Base-by-base conservation (phyloP, 2,329 filamentous ascomycete genomes). In the Paraphaeosphaeria minitans region DNA sequence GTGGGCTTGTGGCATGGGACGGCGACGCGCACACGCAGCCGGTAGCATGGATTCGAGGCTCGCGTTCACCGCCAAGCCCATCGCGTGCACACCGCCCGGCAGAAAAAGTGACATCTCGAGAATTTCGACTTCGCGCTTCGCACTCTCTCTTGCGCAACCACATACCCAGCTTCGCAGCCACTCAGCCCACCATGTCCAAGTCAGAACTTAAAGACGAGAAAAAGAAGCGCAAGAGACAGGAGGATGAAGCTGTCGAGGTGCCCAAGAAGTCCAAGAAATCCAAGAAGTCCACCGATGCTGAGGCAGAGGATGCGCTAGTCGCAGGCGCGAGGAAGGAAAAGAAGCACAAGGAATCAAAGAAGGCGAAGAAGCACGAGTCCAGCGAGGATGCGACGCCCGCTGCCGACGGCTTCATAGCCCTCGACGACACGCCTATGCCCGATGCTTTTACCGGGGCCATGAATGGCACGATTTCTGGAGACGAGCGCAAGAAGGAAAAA, bases 151-250 rank as follows among this genome's bases (percentile, higher is more conserved):
- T 29, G 51, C 62, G 58, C 55, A 57, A 55, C 60, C 56, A 42
- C 49, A 56, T 41, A 51, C 43, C 59, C 59, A 56, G 6, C 29
- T 55, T 50, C 59, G 31, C 56, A 29, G 35, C 22, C 47, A 29
- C 22, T 3, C 58, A 53, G 55, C 22, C 50, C 50, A 57, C 46
- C 37, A 70, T 70, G 66, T 67, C 65, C 35, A 67, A 67, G 43
- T 64, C 63, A 1, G 65, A 68, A n/a, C 55, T 61, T 12, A 69
- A 69, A 46, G 66, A 70, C 49, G 68, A 72, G 33, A 67, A 75
- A 58, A 72, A 72, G 60, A 75, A 74, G 65, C 72, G 73, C 60
- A 75, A 76, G 68, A 66, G 72, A 58, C 67, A 72, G 47, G 66
- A 64, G 4, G 69, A 74, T 31, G 65, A 60, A 27, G 63, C 55